Evolutionary conservation across 1,139 yeast genomes (phyloP), one percentile per base, ranked within the genome.

Genomic region (Taphrina wiesneri): DNA sequence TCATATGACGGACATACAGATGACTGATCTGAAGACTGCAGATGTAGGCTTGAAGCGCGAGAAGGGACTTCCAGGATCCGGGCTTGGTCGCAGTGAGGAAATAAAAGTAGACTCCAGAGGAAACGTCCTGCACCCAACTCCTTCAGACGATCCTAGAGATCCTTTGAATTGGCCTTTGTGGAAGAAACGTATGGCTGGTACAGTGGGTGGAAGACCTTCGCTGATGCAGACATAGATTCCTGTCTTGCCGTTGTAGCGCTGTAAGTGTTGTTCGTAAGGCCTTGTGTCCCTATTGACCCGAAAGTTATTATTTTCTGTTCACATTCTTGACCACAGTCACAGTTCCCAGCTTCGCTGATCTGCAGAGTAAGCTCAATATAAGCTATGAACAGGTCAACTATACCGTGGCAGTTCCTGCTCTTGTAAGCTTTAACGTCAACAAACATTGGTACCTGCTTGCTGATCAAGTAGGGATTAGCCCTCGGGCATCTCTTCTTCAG

Each of bases 141-240:
- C 87, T 3, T 77, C 85, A 15, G 81, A 81, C 67, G 81, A 85
- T 3, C 82, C 83, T 23, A 83, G 84, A 71, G 87, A 84, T 71
- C 87, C 87, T 1, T 75, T 84, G 60, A 84, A 83, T 73, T 81
- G 84, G 84, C 61, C 72, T 1, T 47, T 53, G 9, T 36, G 68
- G 36, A 72, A 77, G 39, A 77, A 76, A 30, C 56, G 32, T 19
- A 43, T 39, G 26, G 43, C n/a, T n/a, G n/a, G n/a, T n/a, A n/a
- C n/a, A n/a, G n/a, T n/a, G n/a, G n/a, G n/a, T n/a, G n/a, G n/a
- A n/a, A n/a, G 30, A 25, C 21, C 6, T 39, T 46, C 51, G 36
- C 23, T 49, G 36, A 49, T 21, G 36, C 26, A 4, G 34, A 4
- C 1, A 15, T 26, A 49, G 54, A 49, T 49, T 15, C 49, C 11